phyloP scores from a whole-genome alignment of 208 protist species.

The Leishmania guyanensis region DNA sequence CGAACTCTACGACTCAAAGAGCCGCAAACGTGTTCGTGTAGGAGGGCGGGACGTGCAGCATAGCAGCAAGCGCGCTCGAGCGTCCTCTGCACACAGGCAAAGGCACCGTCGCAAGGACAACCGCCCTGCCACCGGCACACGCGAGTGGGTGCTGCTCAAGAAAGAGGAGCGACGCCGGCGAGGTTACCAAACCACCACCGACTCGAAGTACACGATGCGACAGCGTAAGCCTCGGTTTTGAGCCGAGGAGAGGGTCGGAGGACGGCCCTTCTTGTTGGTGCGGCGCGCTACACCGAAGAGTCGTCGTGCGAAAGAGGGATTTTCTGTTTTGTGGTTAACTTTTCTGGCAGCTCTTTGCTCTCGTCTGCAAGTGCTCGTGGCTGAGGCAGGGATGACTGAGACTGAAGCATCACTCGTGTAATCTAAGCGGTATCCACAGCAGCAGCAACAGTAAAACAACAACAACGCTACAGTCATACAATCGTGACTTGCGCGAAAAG shows the following conservation, averaged over 20 bases:
- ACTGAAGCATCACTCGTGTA: neutral
- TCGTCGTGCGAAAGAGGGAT: neutral
- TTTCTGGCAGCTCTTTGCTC: neutral
- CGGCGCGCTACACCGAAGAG: neutral
- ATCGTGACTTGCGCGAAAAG: neutral
- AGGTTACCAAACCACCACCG: slow-evolving; percentile 88
- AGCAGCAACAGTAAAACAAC: neutral
- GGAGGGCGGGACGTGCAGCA: slow-evolving; percentile 38
- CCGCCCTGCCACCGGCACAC: slow-evolving; percentile 72
- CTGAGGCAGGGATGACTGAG: neutral
- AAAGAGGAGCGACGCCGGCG: slow-evolving; percentile 94
- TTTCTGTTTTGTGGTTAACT: neutral
- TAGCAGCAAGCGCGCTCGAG: slow-evolving; percentile 49
- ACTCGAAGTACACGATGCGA: slow-evolving; percentile 97
- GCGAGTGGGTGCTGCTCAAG: slow-evolving; percentile 96
- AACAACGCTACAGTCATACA: neutral
- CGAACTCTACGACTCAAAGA: slow-evolving; percentile 18
- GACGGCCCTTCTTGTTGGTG: neutral
- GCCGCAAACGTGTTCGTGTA: slow-evolving; percentile 45
- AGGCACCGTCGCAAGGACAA: slow-evolving; percentile 72
- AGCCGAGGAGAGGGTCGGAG: neutral
- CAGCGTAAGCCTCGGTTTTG: slow-evolving; percentile 91
- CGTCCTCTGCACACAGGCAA: slow-evolving; percentile 21
- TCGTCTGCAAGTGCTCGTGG: neutral
- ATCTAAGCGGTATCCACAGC: neutral